Evolutionary conservation across 345 rosid genomes (phyloP).

Genomic region (Gossypium arboreum): DNA sequence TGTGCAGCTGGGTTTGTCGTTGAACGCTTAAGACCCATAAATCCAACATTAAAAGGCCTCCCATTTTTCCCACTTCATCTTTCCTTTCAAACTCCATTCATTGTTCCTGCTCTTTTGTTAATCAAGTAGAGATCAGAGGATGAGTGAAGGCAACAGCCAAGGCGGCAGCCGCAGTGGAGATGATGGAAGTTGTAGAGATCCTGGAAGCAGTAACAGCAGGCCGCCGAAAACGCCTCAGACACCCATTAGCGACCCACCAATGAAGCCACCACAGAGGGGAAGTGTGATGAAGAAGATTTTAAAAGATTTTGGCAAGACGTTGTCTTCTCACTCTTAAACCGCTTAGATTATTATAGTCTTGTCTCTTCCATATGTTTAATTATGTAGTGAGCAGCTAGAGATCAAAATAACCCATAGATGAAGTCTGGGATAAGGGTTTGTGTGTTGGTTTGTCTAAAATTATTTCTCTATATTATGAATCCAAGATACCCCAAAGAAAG

Average conservation of each 20-base stretch:
- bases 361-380: not conserved
- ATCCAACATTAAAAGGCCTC: too few relatives aligned
- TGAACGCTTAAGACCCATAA: too few relatives aligned
- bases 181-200: not conserved
- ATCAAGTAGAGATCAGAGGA: not conserved
- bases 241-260: not conserved
- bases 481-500: too few relatives aligned
- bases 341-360: not conserved
- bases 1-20: too few relatives aligned
- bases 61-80: not conserved
- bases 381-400: not conserved
- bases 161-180: not conserved
- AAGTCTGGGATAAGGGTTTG: not conserved
- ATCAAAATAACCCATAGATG: not conserved
- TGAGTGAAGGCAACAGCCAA: slow-evolving; percentile 5
- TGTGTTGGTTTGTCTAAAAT: too few relatives aligned
- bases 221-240: too few relatives aligned
- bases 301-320: not conserved
- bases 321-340: not conserved
- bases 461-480: too few relatives aligned
- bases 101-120: too few relatives aligned
- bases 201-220: not conserved
- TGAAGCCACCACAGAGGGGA: slow-evolving; percentile 14
- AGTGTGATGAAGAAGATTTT: not conserved
- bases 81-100: not conserved